Percentiles rank a stretch among this genome's conserved stretches.
These are phyloP conservation scores for Gastrolobium villosum DNA, from an alignment of 306 rosid genomes.

Conservation along the genomic window DNA sequence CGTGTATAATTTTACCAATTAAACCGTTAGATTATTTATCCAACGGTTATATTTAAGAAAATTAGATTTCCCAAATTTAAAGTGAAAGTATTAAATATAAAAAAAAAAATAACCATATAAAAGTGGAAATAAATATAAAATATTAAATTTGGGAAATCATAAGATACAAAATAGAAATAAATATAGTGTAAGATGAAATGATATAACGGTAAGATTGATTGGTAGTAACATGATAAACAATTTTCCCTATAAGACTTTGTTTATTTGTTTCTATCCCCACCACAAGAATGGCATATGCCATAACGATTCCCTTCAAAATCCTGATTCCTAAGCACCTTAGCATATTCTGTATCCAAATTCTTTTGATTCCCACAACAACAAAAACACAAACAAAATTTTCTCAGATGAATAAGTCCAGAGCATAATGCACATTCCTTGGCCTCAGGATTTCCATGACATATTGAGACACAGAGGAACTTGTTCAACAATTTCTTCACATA, in stretches of 20 bases:
- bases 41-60: too few relatives aligned
- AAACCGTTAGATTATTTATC: too few relatives aligned
- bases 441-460: background rate
- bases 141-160: too few relatives aligned
- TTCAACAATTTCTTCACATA: slow-evolving; percentile 38
- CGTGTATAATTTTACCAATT: too few relatives aligned
- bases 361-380: slow-evolving; percentile 6
- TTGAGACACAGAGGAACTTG: background rate
- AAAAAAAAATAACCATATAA: too few relatives aligned
- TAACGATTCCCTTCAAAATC: slow-evolving; percentile 41
- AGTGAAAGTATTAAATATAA: too few relatives aligned
- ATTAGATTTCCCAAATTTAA: too few relatives aligned
- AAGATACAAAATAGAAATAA: too few relatives aligned
- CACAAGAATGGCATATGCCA: slow-evolving; percentile 47
- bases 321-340: slow-evolving; percentile 1
- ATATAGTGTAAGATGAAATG: too few relatives aligned
- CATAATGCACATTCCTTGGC: background rate
- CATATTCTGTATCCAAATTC: slow-evolving; percentile 28
- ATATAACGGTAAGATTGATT: too few relatives aligned
- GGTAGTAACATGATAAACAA: too few relatives aligned
- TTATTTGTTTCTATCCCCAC: background rate
- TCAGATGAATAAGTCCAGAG: background rate
- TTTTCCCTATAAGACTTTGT: background rate
- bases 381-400: background rate
- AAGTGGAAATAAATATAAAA: too few relatives aligned